Conservation (phyloP, 345 rosid species). For the Melaleuca quinquenervia region DNA sequence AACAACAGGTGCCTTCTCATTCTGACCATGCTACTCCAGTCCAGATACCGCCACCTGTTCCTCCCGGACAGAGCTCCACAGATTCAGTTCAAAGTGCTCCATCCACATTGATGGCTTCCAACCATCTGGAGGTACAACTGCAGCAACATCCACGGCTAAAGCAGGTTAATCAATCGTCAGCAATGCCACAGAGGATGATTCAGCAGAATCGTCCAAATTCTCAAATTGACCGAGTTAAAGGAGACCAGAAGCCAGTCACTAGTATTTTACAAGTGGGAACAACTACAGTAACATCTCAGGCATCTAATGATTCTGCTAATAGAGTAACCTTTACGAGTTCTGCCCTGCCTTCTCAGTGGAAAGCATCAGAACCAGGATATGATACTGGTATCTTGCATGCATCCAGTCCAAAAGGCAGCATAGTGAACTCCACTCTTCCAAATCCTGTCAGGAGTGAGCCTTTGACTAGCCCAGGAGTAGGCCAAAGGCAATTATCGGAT, state of each 20-base stretch:
- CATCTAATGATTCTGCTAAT: constrained; percentile 34
- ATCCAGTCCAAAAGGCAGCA: constrained; percentile 31
- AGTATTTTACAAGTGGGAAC: constrained; percentile 25
- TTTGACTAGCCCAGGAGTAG: constrained; percentile 37
- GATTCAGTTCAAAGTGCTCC: constrained; percentile 37
- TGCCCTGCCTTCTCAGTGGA: constrained; percentile 31
- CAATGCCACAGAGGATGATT: constrained; percentile 46
- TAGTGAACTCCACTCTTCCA: constrained; percentile 31
- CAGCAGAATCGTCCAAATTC: constrained; percentile 56
- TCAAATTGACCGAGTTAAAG: constrained; percentile 39
- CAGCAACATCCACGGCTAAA: constrained; percentile 23
- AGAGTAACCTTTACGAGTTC: constrained; percentile 25
- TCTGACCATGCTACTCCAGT: constrained; percentile 51
- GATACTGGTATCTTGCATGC: constrained; percentile 26
- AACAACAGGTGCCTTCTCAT: constrained; percentile 46
- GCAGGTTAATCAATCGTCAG: constrained; percentile 48
- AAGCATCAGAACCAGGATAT: constrained; percentile 40
- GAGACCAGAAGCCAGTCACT: constrained; percentile 32
- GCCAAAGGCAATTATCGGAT: constrained; percentile 55
- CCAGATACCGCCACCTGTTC: constrained; percentile 33
- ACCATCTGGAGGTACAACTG: constrained; percentile 26
- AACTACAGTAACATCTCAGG: constrained; percentile 25
- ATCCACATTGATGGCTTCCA: constrained; percentile 19
- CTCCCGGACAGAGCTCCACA: constrained; percentile 34
- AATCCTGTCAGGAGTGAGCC: constrained; percentile 40